Evolutionary conservation across 2,329 filamentous ascomycete genomes (phyloP), one percentile per base, ranked within the genome.

Genomic region (Plectosphaerella plurivora): DNA sequence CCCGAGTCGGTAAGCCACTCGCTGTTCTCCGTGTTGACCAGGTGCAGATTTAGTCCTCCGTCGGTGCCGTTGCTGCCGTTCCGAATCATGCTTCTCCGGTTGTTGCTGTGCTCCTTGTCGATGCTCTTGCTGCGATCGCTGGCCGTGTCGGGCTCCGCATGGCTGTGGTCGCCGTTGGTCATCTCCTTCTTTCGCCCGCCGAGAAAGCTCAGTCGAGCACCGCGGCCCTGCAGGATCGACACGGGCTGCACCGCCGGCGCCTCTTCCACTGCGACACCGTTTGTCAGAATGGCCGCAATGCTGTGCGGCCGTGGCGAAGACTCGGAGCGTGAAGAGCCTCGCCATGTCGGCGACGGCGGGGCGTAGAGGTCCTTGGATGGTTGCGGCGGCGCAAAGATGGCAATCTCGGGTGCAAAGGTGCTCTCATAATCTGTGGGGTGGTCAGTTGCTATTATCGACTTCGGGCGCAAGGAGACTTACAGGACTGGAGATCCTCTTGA

Each of bases 381-480:
- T 47, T 73, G 75, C 2, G 73, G 73, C 11, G 80, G 81, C 2
- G 79, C 76, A 59, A 89, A 82, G 36, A 83, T 74, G 14, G 79
- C 76, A 36, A 89, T 80, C 64, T 90, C 87, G 0, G 82, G 77
- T 1, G 83, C 83, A 63, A 87, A 88, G 0, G 79, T 83, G 15
- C 64, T 68, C 63, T 86, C 77, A 56, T 86, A 87, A 63, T 78
- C 84, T 86, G 49, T 3, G 14, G 22, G n/a, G 37, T 16, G 28
- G 55, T 61, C 49, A 60, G 51, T 49, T 11, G 42, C 10, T 16
- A 18, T 47, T 6, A 5, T 20, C 37, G 1, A 22, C 49, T 36
- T 9, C 46, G 45, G 7, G 24, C 25, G 2, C 47, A 11, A 20
- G 47, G 45, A 28, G 47, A 79, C 85, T 73, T 78, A 90, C 87